Conservation (phyloP, 2,329 filamentous ascomycete genomes). For the Xylaria sp. region DNA sequence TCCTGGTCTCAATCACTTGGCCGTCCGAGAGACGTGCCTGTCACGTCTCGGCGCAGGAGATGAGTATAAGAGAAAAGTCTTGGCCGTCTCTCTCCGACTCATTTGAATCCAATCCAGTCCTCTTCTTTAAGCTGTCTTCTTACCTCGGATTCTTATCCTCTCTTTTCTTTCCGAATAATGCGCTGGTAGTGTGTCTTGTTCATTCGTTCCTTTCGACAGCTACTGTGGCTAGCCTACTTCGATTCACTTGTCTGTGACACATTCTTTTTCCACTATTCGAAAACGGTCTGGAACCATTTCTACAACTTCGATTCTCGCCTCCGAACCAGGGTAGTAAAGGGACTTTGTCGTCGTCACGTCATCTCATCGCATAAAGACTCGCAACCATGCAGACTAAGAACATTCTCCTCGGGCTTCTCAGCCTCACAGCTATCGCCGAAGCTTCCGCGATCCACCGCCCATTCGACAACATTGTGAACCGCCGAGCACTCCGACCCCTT, state of each 20-base stretch:
- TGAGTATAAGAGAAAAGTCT: conserved; percentile 53
- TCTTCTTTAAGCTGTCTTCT: conserved; percentile 46
- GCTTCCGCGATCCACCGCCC: conserved; percentile 56
- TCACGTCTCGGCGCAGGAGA: conserved; percentile 43
- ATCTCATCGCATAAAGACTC: conserved; percentile 34
- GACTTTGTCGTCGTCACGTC: conserved; percentile 31
- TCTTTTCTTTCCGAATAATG: conserved; percentile 53
- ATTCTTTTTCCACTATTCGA: conserved; percentile 55
- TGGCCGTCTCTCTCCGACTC: conserved; percentile 51
- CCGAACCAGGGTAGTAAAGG: conserved; percentile 37
- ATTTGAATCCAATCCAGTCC: conserved; percentile 38
- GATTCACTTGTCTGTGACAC: conserved; percentile 56
- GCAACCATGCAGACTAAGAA: conserved; percentile 62
- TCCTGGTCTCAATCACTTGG: conserved; percentile 43
- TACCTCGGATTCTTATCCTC: conserved; percentile 46
- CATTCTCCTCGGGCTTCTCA: conserved; percentile 60
- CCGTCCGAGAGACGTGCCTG: conserved; percentile 41
- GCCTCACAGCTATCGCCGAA: conserved; percentile 58
- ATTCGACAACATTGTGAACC: conserved; percentile 46
- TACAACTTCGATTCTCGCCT: conserved; percentile 45
- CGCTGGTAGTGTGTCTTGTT: conserved; percentile 62
- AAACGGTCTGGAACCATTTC: conserved; percentile 64
- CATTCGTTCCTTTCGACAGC: conserved; percentile 58
- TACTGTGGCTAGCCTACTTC: conserved; percentile 51
- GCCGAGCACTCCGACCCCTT: conserved; percentile 49